phyloP scores from a whole-genome alignment of 805 yeast species.

The Crinitomyces ghanaensis region DNA sequence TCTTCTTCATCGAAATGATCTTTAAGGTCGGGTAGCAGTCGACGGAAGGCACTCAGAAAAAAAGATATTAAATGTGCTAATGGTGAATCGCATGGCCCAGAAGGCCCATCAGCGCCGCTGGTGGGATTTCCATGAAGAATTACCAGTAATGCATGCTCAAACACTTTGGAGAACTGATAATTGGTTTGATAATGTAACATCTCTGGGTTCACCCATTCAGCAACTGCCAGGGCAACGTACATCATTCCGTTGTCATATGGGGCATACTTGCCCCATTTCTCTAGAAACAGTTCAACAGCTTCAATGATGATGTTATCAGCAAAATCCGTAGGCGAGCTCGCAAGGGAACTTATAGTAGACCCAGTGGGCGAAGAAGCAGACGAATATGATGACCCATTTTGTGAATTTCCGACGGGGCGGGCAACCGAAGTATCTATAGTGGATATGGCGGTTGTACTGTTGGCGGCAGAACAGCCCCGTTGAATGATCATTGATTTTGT shows the following conservation, averaged over 20 bases:
- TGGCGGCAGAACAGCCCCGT: no score
- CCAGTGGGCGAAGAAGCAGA: no score
- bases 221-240: slow-evolving; percentile 80
- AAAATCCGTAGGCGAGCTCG: no score
- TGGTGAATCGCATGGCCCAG: slow-evolving; percentile 27
- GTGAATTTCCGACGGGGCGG: no score
- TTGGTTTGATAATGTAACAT: slow-evolving; percentile 2
- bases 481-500: no score
- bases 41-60: slow-evolving; percentile 53
- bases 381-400: no score
- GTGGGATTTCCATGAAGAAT: slow-evolving; percentile 66
- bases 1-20: slow-evolving; percentile 73
- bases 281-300: slow-evolving; percentile 51
- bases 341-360: no score
- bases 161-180: slow-evolving; percentile 39
- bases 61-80: slow-evolving; percentile 56
- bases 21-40: slow-evolving; percentile 62
- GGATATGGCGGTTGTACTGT: no score
- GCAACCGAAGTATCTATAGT: no score
- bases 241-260: slow-evolving; percentile 73
- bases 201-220: slow-evolving; percentile 82
- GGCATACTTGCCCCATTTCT: slow-evolving; percentile 68
- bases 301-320: slow-evolving; percentile 38
- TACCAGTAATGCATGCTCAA: slow-evolving; percentile 65
- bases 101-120: slow-evolving; percentile 25